phyloP scores from a whole-genome alignment of 306 rosid species.

The Cyclanthera cordifolia region DNA sequence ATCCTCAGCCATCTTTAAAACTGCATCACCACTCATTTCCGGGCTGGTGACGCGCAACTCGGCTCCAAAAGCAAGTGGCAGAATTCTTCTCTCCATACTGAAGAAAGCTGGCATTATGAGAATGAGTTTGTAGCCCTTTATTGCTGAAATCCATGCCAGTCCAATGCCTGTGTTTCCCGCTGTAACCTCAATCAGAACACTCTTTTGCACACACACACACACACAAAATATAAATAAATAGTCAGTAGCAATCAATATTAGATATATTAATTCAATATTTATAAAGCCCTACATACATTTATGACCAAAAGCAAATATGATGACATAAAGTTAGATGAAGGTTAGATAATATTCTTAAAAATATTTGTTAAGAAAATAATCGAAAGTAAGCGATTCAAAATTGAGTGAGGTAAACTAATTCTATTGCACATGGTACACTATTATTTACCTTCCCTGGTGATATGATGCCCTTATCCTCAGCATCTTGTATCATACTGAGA shows the following conservation, averaged over 20 bases:
- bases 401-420: background rate
- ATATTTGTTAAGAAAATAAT: background rate
- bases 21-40: constrained; percentile 38
- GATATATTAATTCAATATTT: background rate
- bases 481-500: constrained; percentile 71
- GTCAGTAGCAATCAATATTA: too few relatives aligned
- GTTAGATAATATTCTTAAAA: background rate
- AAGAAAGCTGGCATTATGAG: constrained; percentile 45
- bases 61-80: constrained; percentile 67
- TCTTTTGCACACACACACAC: constrained; percentile 28
- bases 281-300: background rate
- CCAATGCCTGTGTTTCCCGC: constrained; percentile 86
- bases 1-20: constrained; percentile 44
- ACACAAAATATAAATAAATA: too few relatives aligned
- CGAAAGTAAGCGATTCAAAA: background rate
- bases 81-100: constrained; percentile 57
- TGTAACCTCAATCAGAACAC: constrained; percentile 59
- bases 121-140: constrained; percentile 53
- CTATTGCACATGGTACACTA: background rate
- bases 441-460: constrained; percentile 68
- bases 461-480: constrained; percentile 63
- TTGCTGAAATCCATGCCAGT: constrained; percentile 61
- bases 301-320: background rate
- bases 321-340: background rate
- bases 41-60: constrained; percentile 56